Evolutionary conservation across 1,139 yeast genomes (phyloP).

Genomic region (Blastobotrys niveus): DNA sequence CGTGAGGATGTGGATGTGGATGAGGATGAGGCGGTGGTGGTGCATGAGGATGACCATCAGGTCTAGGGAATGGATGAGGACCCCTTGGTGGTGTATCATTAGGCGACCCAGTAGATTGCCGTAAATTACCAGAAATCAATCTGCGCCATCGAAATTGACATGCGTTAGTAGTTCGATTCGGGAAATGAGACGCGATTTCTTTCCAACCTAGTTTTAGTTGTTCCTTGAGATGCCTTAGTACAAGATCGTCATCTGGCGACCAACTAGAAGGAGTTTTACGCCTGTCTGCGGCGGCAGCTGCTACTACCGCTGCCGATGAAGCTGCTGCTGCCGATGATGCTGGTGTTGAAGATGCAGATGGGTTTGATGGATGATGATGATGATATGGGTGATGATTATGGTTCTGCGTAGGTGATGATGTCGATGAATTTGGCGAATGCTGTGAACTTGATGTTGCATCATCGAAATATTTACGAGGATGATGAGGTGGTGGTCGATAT

Average conservation of each 20-base stretch:
- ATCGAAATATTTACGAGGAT: too few species aligned
- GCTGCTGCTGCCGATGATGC: background rate
- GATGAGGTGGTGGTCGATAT: background rate
- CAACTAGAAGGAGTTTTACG: constrained; percentile 60
- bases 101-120: constrained; percentile 14
- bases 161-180: constrained; percentile 71
- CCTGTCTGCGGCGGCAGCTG: constrained; percentile 15
- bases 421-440: too few species aligned
- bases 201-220: constrained; percentile 74
- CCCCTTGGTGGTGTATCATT: too few species aligned
- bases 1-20: constrained; percentile 4
- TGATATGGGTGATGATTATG: background rate
- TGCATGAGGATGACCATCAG: constrained; percentile 7
- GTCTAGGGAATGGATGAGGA: constrained; percentile 11
- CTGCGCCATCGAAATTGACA: constrained; percentile 82
- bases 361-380: background rate
- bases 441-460: too few species aligned
- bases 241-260: constrained; percentile 70
- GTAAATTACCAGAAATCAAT: constrained; percentile 44
- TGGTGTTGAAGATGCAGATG: background rate
- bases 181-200: constrained; percentile 66
- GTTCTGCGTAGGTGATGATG: background rate
- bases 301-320: background rate
- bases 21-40: constrained; percentile 9
- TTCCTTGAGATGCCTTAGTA: constrained; percentile 65